Base-by-base conservation (phyloP, 441 rosid genomes). In the Adansonia madagascariensis region DNA sequence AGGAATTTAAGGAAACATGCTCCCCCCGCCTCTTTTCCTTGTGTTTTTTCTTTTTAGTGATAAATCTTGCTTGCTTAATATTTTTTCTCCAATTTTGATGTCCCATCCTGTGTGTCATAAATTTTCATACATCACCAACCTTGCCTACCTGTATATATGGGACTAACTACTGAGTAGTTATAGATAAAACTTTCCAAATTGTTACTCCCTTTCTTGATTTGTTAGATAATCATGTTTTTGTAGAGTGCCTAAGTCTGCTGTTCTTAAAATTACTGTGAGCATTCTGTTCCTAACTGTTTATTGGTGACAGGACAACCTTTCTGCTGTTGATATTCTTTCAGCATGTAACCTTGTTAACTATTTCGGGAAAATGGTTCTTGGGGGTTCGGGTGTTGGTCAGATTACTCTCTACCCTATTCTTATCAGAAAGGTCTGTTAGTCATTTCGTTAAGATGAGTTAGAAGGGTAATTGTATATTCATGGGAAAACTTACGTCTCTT, bases 341-440 rank as follows among this genome's bases (percentile, higher is more conserved):
- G 89, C 98, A 24, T 92, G 98, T 91, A 95, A 95, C 89, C 99
- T 95, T 72, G 92, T 95, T 80, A 95, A 95, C 79, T 94, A 95
- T 80, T 95, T 95, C 80, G 99, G 99, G 77, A 95, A 95, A 88
- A 95, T 94, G 99, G 93, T 86, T 84, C 99, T 95, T 79, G 98
- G 95, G 80, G 99, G 99, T 83, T 95, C 99, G 55, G 97, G 98
- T 75, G 99, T 95, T 87, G 99, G 99, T 77, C 94, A 95, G 89
- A 95, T 95, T 79, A 88, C 97, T 47, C 85, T 95, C 78, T 78
- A 79, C 79, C 99, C 99, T 76, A 95, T 95, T 78, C 99, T 95
- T 77, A 85, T 95, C 69, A 89, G 64, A 86, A 95, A 95, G 97
- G 99, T 93, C 66, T 44, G 87, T 82, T 77, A 67, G 73, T 41